These are phyloP conservation scores for Nakaseomyces uthaithaninus DNA, from an alignment of 1,139 yeast genomes.

Conservation along the genomic window DNA sequence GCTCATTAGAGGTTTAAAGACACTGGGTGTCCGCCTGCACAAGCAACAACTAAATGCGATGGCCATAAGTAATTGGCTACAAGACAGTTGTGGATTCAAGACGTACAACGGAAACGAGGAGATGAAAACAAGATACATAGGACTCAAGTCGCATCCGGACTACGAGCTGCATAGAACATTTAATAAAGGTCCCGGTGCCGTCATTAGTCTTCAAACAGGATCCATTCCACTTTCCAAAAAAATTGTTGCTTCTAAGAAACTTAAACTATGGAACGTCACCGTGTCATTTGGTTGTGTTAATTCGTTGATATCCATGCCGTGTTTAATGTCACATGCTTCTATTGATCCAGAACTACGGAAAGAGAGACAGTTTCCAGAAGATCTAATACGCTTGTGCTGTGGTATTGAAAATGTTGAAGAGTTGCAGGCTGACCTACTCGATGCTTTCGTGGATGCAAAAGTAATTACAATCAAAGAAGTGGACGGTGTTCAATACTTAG, in stretches of 20 bases:
- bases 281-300: conserved; percentile 94
- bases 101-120: conserved; percentile 11
- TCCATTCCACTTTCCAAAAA: conserved; percentile 55
- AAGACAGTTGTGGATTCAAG: conserved; percentile 46
- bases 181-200: conserved; percentile 86
- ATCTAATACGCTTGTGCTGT: conserved; percentile 75
- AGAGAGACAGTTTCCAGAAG: conserved; percentile 87
- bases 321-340: conserved; percentile 95
- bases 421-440: conserved; percentile 62
- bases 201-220: conserved; percentile 82
- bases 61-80: conserved; percentile 65
- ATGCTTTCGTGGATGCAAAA: conserved; percentile 61
- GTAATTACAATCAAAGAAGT: conserved; percentile 25
- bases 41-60: conserved; percentile 78
- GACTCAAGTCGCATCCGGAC: conserved; percentile 73
- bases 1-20: conserved; percentile 75
- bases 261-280: conserved; percentile 73
- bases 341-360: conserved; percentile 80
- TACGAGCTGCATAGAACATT: conserved; percentile 67
- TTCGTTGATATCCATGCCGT: conserved; percentile 84
- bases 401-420: conserved; percentile 50
- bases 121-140: conserved; percentile 73
- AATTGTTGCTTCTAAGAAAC: conserved; percentile 58
- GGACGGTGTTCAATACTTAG: conserved; percentile 21
- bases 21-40: conserved; percentile 75